A percentile compares a stretch with the other conserved stretches of the same genome.
Evolutionary conservation across 1,284 basidiomycete genomes (phyloP).

Genomic region (Trametes sp.): DNA sequence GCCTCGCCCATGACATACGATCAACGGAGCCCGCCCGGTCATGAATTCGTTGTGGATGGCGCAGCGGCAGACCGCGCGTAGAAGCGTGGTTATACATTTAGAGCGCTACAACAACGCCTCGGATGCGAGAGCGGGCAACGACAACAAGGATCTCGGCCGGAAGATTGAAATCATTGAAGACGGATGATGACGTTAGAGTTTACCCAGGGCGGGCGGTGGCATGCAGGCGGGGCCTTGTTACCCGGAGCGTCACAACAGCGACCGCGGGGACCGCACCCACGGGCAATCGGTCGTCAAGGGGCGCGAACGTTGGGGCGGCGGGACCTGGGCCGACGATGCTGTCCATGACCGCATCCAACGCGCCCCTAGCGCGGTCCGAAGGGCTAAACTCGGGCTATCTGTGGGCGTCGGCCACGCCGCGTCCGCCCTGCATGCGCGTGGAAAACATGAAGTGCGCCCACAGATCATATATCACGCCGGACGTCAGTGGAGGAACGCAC

Average conservation of each 20-base stretch:
- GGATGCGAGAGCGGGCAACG: constrained; percentile 7
- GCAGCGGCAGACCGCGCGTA: not conserved
- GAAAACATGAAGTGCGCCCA: constrained; percentile 23
- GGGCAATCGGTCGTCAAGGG: constrained; percentile 33
- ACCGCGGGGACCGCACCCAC: constrained; percentile 22
- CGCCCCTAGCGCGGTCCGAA: not conserved
- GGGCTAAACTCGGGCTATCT: constrained; percentile 22
- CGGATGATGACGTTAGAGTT: constrained; percentile 30
- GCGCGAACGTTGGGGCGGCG: constrained; percentile 16
- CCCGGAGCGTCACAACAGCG: constrained; percentile 22
- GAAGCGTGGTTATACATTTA: not conserved
- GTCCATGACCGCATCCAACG: constrained; percentile 13
- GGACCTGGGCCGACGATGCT: constrained; percentile 16
- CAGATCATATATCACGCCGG: constrained; percentile 30
- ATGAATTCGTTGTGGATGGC: not conserved
- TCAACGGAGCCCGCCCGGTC: not conserved
- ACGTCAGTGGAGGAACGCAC: constrained; percentile 16
- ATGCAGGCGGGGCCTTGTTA: constrained; percentile 23
- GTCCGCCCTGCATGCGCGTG: constrained; percentile 28
- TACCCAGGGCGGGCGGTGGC: constrained; percentile 22
- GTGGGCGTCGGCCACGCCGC: constrained; percentile 28
- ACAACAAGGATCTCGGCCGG: constrained; percentile 16
- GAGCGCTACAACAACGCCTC: constrained; percentile 10
- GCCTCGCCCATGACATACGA: not conserved
- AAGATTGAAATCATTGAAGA: constrained; percentile 23